A percentile compares a stretch with the other conserved stretches of the same genome.
Conservation (phyloP, 163 green algal species). For the Chlorella variabilis region DNA sequence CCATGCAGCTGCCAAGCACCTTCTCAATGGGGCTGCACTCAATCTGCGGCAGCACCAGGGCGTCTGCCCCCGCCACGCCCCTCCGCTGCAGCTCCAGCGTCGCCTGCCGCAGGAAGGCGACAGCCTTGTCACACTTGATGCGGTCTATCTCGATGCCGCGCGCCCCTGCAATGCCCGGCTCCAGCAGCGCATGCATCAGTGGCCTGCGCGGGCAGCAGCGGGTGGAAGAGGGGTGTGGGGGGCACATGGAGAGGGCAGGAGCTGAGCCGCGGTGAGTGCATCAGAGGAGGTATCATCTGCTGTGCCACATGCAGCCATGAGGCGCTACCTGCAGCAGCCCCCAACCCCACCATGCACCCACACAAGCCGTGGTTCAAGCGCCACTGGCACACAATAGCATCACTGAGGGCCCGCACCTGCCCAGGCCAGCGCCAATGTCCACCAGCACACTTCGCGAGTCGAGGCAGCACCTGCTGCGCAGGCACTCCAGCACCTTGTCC, state of each 20-base stretch:
- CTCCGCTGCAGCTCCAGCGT: slow-evolving; percentile 20
- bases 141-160: slow-evolving; percentile 89
- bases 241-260: no score
- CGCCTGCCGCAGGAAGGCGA: slow-evolving; percentile 69
- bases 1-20: no score
- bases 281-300: no score
- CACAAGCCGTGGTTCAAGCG: no score
- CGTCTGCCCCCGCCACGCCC: background rate
- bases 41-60: slow-evolving; percentile 41
- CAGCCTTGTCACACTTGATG: slow-evolving; percentile 90
- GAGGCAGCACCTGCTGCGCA: slow-evolving; percentile 74
- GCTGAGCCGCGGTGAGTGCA: no score
- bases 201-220: slow-evolving; percentile 63
- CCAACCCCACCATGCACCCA: no score
- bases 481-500: slow-evolving; percentile 77
- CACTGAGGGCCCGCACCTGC: slow-evolving; percentile 74
- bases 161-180: slow-evolving; percentile 51
- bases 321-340: no score
- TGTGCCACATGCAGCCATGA: no score
- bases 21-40: slow-evolving; percentile 70
- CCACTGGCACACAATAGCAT: no score
- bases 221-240: background rate
- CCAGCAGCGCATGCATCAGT: slow-evolving; percentile 86
- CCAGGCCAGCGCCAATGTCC: slow-evolving; percentile 89
- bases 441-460: slow-evolving; percentile 71